Evolutionary conservation across 2,329 filamentous ascomycete species (phyloP), one percentile per base, ranked within the genome.

Genomic region (Leptodontidium sp.): DNA sequence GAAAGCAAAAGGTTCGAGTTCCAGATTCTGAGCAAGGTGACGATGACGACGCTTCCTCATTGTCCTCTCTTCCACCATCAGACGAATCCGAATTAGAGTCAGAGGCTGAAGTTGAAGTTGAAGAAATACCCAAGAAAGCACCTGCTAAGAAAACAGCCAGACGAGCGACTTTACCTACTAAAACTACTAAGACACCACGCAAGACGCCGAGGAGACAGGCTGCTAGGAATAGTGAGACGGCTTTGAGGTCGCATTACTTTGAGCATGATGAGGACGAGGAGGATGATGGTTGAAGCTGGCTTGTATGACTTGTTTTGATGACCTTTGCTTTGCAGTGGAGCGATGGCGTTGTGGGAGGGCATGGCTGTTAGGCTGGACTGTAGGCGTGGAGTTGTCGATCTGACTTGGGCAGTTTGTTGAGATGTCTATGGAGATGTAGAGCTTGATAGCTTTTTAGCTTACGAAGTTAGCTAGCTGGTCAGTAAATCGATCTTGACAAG

Each of bases 231-330:
- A 75, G 73, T 50, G 71, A 73, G 64, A 75, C 73, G 38, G 75
- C 68, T 11, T 68, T 77, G 58, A 76, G 61, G 58, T 76, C 74
- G 35, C 72, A 73, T 61, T 78, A 77, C 71, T 78, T 78, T 65
- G 72, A 77, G 59, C 69, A 76, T 63, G 66, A 59, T 53, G 72
- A 72, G 35, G 72, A 75, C 43, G 68, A 75, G 40, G 69, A 69
- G 40, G 71, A 74, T 59, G 71, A 73, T 43, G 69, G 69, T 21
- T 47, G 63, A 58, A 14, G 35, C 35, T 1, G 11, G 6, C 26
- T 32, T 6, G 3, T 7, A 49, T 29, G 38, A 11, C 8, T 2
- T 24, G 6, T 24, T 9, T 3, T 5, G 21, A 15, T 38, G 38
- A 7, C 12, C 1, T 40, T 49, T 35, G 29, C 26, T 49, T 24